Conservation (phyloP, 148 eudicot species). For the Agrostemma githago region DNA sequence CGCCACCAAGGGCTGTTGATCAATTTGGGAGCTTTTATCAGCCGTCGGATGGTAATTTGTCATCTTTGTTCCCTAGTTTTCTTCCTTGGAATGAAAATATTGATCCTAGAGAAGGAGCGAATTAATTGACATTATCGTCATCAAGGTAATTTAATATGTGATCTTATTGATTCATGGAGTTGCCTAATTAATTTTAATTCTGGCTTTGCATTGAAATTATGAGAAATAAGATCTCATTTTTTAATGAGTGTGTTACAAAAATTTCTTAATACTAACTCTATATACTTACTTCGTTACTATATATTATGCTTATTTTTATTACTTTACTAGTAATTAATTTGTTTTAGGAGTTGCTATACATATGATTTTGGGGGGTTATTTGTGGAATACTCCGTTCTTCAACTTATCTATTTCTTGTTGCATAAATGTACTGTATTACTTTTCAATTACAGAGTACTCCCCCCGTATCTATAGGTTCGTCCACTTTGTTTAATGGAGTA, state of each 20-base stretch:
- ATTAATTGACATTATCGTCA: slow-evolving; percentile 2
- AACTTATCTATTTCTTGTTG: not conserved
- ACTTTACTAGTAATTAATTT: not conserved
- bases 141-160: slow-evolving; percentile 32
- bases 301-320: not conserved
- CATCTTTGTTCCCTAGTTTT: slow-evolving; percentile 18
- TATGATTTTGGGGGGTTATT: slow-evolving; percentile 1
- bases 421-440: too few relatives aligned
- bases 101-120: slow-evolving; percentile 13
- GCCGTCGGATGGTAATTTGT: slow-evolving; percentile 1
- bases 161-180: not conserved
- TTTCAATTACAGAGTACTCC: too few relatives aligned
- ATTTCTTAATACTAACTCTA: slow-evolving; percentile 8
- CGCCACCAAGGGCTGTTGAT: not conserved
- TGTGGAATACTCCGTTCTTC: not conserved
- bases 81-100: slow-evolving; percentile 26
- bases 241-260: not conserved
- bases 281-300: not conserved
- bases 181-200: slow-evolving; percentile 5
- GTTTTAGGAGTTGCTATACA: not conserved
- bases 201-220: slow-evolving; percentile 5
- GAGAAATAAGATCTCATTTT: slow-evolving; percentile 10
- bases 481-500: too few relatives aligned
- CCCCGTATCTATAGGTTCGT: too few relatives aligned
- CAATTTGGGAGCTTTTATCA: slow-evolving; percentile 15